Evolutionary conservation across 352 stramenopile genomes (phyloP), one percentile per base, ranked within the genome.

Genomic region (Discostella stelligera): DNA sequence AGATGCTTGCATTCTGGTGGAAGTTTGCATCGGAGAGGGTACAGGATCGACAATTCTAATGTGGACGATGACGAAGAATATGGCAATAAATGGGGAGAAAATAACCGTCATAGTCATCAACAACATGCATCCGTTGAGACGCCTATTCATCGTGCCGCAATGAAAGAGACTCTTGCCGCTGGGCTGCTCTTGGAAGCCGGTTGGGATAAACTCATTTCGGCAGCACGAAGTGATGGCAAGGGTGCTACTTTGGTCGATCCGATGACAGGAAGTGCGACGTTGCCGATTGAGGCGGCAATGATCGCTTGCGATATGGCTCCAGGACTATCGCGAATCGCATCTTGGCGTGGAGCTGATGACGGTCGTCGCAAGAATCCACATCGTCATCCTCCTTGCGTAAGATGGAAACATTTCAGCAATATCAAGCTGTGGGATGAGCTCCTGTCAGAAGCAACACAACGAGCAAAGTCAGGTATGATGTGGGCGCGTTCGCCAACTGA

Each of bases 161-260:
- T 96, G 73, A 94, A 94, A 66, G 91, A 95, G 77, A 90, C 83
- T 18, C 61, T 94, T 11, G 92, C 92, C 9, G 91, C 92, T 3
- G 92, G 87, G 53, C 60, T 92, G 5, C 58, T 92, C 0, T 30
- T 88, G 0, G 53, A 86, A 44, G 66, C 87, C 46, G 80, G 80
- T 60, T 90, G 71, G 74, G 58, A 81, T 27, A 74, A 86, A 55
- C 23, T 85, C 0, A 53, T 79, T 27, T 18, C 41, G 11, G 52
- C 48, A 21, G 74, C 74, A 21, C 23, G 56, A 27, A 39, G 53
- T 20, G 69, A 86, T 58, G 60, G 62, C 21, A 48, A 48, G n/a
- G 54, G 59, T 1, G 69, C 68, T 6, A 61, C 82, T 5, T 61
- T 95, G 18, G 54, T 93, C 5, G 91, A 94, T 83, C 91, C 90